These are phyloP conservation scores for Solanum arcanum DNA, from an alignment of 257 asterid species.

Conservation along the genomic window DNA sequence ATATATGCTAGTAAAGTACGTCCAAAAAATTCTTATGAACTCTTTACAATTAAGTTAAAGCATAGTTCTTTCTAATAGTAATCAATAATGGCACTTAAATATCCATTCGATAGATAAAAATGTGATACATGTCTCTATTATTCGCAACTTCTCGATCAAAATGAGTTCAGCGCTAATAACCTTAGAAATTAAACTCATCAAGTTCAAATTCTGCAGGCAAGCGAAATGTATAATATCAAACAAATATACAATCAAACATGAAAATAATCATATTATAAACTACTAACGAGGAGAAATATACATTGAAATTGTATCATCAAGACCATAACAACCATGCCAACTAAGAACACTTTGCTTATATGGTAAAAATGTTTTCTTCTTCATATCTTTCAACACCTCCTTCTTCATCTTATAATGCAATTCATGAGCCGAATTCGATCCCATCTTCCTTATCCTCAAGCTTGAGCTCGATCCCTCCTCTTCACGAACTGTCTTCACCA, in stretches of 20 bases:
- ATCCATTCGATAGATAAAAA: no score
- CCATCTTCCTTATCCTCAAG: slow-evolving; percentile 21
- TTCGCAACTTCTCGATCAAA: neutral
- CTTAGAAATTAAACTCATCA: neutral
- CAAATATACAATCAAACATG: neutral
- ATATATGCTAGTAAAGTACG: neutral
- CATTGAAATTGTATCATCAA: slow-evolving; percentile 23
- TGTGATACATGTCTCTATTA: no score
- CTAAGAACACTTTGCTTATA: slow-evolving; percentile 64
- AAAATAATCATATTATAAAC: neutral
- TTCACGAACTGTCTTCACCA: slow-evolving; percentile 3
- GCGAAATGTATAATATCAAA: neutral
- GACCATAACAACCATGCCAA: slow-evolving; percentile 75
- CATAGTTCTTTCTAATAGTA: neutral
- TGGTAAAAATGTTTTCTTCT: slow-evolving; percentile 66
- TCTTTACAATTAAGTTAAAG: no score
- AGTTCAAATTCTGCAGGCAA: neutral
- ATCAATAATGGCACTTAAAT: neutral
- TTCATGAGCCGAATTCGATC: slow-evolving; percentile 52
- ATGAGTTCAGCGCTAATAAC: neutral
- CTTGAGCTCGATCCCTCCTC: slow-evolving; percentile 38
- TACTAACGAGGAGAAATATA: neutral
- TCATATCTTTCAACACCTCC: slow-evolving; percentile 63
- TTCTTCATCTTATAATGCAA: slow-evolving; percentile 65
- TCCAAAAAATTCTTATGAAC: neutral